A percentile compares a stretch with the other conserved stretches of the same genome.
Evolutionary conservation across 139 green algal species (phyloP).

Genomic region (Picocystis salinarum): DNA sequence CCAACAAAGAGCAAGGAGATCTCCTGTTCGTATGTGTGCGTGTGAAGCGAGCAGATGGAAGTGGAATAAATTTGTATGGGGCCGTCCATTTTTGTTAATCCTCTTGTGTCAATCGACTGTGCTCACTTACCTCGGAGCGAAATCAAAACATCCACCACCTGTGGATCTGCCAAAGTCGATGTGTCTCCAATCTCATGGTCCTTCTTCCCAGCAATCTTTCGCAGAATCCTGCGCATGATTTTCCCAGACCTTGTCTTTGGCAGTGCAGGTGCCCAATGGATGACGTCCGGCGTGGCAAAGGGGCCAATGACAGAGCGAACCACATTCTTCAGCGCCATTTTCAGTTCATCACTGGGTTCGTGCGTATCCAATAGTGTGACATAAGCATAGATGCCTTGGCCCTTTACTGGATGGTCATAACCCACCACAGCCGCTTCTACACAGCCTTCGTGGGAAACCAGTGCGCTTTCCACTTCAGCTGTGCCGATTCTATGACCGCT

Average conservation of each 20-base stretch:
- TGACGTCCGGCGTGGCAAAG: slow-evolving; percentile 84
- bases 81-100: no score
- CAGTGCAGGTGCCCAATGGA: slow-evolving; percentile 76
- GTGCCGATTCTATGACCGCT: slow-evolving; percentile 80
- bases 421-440: slow-evolving; percentile 83
- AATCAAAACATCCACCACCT: slow-evolving; percentile 63
- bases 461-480: slow-evolving; percentile 80
- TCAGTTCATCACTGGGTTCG: slow-evolving; percentile 17
- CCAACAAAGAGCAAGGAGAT: no score
- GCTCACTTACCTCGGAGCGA: slow-evolving; percentile 28
- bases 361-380: slow-evolving; percentile 57
- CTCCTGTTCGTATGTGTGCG: no score
- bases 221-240: slow-evolving; percentile 36
- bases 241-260: slow-evolving; percentile 60
- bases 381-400: slow-evolving; percentile 87
- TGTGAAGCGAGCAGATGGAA: no score
- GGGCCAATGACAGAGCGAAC: slow-evolving; percentile 47
- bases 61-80: no score
- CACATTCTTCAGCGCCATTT: slow-evolving; percentile 35
- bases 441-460: slow-evolving; percentile 50
- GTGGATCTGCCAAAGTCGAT: slow-evolving; percentile 41
- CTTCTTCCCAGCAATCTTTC: slow-evolving; percentile 42
- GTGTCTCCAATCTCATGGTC: slow-evolving; percentile 32
- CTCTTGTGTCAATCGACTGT: no score
- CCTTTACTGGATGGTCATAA: slow-evolving; percentile 82